These are phyloP conservation scores for Oryza meyeriana DNA, from an alignment of 176 grass and related monocot species.

Conservation along the genomic window DNA sequence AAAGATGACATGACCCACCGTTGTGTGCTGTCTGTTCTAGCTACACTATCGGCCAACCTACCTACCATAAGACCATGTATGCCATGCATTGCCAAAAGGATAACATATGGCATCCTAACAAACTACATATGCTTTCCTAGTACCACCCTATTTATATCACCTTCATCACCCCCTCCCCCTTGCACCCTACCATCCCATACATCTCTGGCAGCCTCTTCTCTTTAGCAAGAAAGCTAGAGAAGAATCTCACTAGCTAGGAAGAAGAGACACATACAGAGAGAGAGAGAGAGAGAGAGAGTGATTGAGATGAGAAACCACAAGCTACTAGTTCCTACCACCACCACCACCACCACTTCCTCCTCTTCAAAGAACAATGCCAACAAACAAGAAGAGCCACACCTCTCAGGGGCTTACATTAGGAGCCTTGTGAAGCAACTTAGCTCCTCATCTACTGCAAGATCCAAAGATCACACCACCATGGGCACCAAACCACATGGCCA, in stretches of 20 bases:
- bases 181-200: constrained; percentile 29
- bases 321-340: constrained; percentile 48
- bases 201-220: neutral
- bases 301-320: constrained; percentile 56
- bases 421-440: constrained; percentile 91
- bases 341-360: neutral
- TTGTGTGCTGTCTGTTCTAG: constrained; percentile 55
- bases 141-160: constrained; percentile 57
- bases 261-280: neutral
- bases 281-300: neutral
- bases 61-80: constrained; percentile 37
- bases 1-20: constrained; percentile 76
- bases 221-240: constrained; percentile 34
- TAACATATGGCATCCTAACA: constrained; percentile 51
- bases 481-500: constrained; percentile 47
- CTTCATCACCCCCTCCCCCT: constrained; percentile 20
- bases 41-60: constrained; percentile 51
- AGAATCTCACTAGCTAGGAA: constrained; percentile 32
- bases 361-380: constrained; percentile 49
- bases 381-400: constrained; percentile 58
- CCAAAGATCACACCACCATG: constrained; percentile 46
- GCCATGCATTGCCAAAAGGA: constrained; percentile 47
- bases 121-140: constrained; percentile 49
- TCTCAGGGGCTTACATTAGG: constrained; percentile 91
- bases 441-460: constrained; percentile 58